Base-by-base conservation (phyloP, 106 monocot genomes). In the Amphibolis antarctica region DNA sequence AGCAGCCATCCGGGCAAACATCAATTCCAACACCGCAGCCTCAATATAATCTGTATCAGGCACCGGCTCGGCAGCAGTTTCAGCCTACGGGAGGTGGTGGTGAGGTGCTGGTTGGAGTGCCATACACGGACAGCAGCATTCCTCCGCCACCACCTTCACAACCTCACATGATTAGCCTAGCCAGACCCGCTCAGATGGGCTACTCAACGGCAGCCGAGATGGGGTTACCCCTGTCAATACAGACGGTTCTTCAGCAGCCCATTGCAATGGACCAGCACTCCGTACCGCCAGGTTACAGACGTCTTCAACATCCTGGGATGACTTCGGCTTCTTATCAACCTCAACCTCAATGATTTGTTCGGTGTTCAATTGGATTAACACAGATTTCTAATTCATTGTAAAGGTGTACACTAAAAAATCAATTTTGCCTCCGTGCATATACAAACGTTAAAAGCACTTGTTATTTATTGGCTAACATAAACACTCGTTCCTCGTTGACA, bases 201-300 rank as follows among this genome's bases (percentile, higher is more conserved):
- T 12, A 63, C 67, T 19, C 79, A 60, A 48, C 75, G 55, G 26
- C 80, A 80, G 31, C 78, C n/a, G n/a, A 81, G 12, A 68, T 81
- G 76, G 30, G 60, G 9, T 28, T 81, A 21, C 79, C 52, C n/a
- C 66, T 63, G 28, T 46, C 69, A 6, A 59, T 62, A 6, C 68
- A 73, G 18, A 70, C 80, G 56, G 54, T 66, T 12, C 71, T 78
- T 65, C 83, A 80, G 42, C 89, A 82, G 26, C 77, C 68, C 72
- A 55, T 88, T 74, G 67, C 68, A 1, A 64, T n/a, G n/a, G n/a
- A n/a, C n/a, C n/a, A n/a, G n/a, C n/a, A n/a, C n/a, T n/a, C n/a
- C n/a, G n/a, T n/a, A n/a, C n/a, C n/a, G n/a, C n/a, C 98, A 10
- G 82, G 80, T 77, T 98, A 80, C 62, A 69, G 90, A 56, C 86